Base-by-base conservation (phyloP, 1,139 yeast species). In the Saccharomyces hybrid region DNA sequence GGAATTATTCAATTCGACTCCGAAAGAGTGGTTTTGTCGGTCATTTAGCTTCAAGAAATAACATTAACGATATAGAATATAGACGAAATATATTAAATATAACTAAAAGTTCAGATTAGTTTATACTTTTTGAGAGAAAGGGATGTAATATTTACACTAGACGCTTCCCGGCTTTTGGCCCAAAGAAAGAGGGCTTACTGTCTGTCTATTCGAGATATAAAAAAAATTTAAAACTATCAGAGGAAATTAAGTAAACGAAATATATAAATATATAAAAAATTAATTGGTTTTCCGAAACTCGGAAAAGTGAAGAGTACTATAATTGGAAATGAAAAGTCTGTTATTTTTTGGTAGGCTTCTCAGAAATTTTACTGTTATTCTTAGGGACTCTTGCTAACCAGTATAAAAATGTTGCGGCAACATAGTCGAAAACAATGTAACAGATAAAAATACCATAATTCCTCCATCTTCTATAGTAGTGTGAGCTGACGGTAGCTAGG, bases 331-430 rank as follows among this genome's bases (percentile, higher is more conserved):
- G 42, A 11, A 14, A 25, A 46, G 5, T 7, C 2, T 11, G 2
- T 13, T 9, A 28, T 48, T 48, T n/a, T n/a, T 48, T 28, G 6
- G 3, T 23, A n/a, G 27, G 20, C 44, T 31, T 28, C n/a, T 26
- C 48, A 8, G 30, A 9, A 28, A 48, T 48, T n/a, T 48, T 28
- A 13, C 42, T 23, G 27, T 7, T 28, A 23, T 48, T 48, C 65
- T 72, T 73, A 58, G 95, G 95, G 56, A 87, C 95, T 75, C 96
- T 82, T n/a, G 82, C 81, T 51, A 85, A 70, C 84, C 88, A 88
- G 73, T 86, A 88, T 54, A 86, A 72, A 66, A 78, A 68, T 30
- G 84, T 66, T 9, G 86, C 79, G 27, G 74, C 75, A 44, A 69
- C 55, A 51, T 80, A 72, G 67, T 87, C 84, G 68, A 86, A 74